Evolutionary conservation across 768 basidiomycete genomes (phyloP).

Genomic region (Suillus hirtellus): DNA sequence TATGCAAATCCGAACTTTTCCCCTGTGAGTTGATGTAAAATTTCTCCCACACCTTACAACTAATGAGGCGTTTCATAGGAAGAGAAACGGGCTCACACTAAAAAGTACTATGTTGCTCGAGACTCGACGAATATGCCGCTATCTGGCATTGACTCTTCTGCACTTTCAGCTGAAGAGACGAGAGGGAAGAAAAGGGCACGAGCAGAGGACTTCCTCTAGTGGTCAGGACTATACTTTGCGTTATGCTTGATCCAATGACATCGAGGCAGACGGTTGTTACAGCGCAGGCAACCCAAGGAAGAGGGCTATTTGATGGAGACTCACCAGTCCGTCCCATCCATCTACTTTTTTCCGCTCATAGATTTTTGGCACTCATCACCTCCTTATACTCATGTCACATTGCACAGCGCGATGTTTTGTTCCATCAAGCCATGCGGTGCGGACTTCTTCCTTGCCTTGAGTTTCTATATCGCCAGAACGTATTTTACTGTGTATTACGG

Average conservation of each 20-base stretch:
- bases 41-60: conserved; percentile 1
- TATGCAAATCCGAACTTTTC: conserved; percentile 77
- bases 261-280: conserved; percentile 9
- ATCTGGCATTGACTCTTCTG: conserved; percentile 29
- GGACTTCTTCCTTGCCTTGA: conserved; percentile 20
- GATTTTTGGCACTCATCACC: conserved; percentile 29
- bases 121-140: conserved; percentile 32
- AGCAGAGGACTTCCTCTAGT: conserved; percentile 81
- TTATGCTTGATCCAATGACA: conserved; percentile 23
- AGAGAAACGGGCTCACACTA: conserved; percentile 67
- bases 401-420: conserved; percentile 9
- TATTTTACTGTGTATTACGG: conserved; percentile 33
- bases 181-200: conserved; percentile 83
- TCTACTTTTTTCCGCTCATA: conserved; percentile 25
- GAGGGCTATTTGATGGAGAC: conserved; percentile 29
- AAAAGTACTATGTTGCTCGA: conserved; percentile 60
- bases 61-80: conserved; percentile 48
- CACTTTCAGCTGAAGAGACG: conserved; percentile 49
- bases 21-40: conserved; percentile 50
- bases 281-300: neutral
- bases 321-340: conserved; percentile 38
- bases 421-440: conserved; percentile 27
- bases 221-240: conserved; percentile 17
- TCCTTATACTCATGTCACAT: conserved; percentile 16
- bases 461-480: conserved; percentile 20